phyloP scores from a whole-genome alignment of 2,329 filamentous ascomycete genomes.

The Nothophoma quercina region DNA sequence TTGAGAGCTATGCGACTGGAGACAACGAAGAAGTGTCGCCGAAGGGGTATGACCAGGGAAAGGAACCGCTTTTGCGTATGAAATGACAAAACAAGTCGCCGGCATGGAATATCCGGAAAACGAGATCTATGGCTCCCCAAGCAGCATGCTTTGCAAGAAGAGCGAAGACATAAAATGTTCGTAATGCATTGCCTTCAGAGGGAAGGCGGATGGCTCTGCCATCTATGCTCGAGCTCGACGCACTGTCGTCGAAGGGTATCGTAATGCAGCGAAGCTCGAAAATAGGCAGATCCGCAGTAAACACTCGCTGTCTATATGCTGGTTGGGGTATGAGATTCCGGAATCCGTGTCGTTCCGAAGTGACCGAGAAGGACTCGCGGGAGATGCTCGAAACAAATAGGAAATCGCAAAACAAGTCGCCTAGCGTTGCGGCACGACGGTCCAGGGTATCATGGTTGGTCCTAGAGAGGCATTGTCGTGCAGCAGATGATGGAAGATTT shows the following conservation, averaged over 20 bases:
- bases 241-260: slow-evolving; percentile 48
- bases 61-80: slow-evolving; percentile 51
- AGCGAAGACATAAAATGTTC: slow-evolving; percentile 50
- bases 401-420: slow-evolving; percentile 34
- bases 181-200: slow-evolving; percentile 46
- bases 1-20: slow-evolving; percentile 37
- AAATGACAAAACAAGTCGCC: slow-evolving; percentile 43
- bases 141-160: slow-evolving; percentile 50
- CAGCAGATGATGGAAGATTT: slow-evolving; percentile 40
- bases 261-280: slow-evolving; percentile 50
- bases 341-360: slow-evolving; percentile 48
- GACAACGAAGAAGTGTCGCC: slow-evolving; percentile 41
- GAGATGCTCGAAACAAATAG: slow-evolving; percentile 39
- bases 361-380: slow-evolving; percentile 45
- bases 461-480: slow-evolving; percentile 41
- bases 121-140: slow-evolving; percentile 53
- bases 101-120: slow-evolving; percentile 49
- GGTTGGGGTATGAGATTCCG: slow-evolving; percentile 57
- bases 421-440: slow-evolving; percentile 27
- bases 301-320: slow-evolving; percentile 61
- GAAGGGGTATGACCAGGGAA: slow-evolving; percentile 45
- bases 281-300: slow-evolving; percentile 53
- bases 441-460: slow-evolving; percentile 33
- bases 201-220: slow-evolving; percentile 44
- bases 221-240: slow-evolving; percentile 48